phyloP scores from a whole-genome alignment of 106 monocot genomes.

The Dioscorea zingiberensis region DNA sequence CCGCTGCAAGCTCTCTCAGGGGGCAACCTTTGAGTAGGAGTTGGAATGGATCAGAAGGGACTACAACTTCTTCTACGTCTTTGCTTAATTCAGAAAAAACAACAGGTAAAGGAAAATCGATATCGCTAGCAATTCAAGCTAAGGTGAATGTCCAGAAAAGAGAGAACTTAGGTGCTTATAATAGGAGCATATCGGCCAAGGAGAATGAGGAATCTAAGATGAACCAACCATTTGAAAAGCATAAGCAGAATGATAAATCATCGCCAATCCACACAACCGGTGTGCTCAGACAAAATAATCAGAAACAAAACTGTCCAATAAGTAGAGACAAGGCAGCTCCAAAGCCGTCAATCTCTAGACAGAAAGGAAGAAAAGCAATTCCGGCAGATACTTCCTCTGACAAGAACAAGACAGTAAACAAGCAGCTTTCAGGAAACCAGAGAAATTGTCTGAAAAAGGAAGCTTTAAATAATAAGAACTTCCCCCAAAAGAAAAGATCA shows the following conservation, averaged over 20 bases:
- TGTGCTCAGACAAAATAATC: slow-evolving; percentile 71
- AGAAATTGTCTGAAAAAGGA: slow-evolving; percentile 17
- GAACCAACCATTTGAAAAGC: slow-evolving; percentile 37
- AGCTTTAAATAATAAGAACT: slow-evolving; percentile 21
- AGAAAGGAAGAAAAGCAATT: slow-evolving; percentile 34
- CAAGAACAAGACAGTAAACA: slow-evolving; percentile 37
- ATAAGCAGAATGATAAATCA: slow-evolving; percentile 32
- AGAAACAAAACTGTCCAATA: slow-evolving; percentile 63
- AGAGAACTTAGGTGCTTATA: slow-evolving; percentile 25
- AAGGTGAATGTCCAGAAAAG: slow-evolving; percentile 75
- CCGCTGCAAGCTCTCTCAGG: slow-evolving; percentile 18
- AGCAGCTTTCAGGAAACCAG: slow-evolving; percentile 22
- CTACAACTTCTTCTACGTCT: slow-evolving; percentile 8
- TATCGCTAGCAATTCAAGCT: slow-evolving; percentile 70
- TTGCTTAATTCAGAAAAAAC: slow-evolving; percentile 23
- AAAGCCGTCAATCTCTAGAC: slow-evolving; percentile 21
- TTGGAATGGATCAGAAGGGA: slow-evolving; percentile 44
- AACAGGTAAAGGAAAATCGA: slow-evolving; percentile 43
- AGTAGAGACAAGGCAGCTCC: slow-evolving; percentile 27
- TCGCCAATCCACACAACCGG: slow-evolving; percentile 23
- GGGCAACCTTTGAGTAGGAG: slow-evolving; percentile 25
- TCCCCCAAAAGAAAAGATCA: slow-evolving; percentile 61
- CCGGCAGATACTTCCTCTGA: slow-evolving; percentile 36
- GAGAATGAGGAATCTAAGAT: slow-evolving; percentile 18
- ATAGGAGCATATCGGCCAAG: slow-evolving; percentile 16